Conservation (phyloP, 2,329 filamentous ascomycete species). For the Phialophora expanda region DNA sequence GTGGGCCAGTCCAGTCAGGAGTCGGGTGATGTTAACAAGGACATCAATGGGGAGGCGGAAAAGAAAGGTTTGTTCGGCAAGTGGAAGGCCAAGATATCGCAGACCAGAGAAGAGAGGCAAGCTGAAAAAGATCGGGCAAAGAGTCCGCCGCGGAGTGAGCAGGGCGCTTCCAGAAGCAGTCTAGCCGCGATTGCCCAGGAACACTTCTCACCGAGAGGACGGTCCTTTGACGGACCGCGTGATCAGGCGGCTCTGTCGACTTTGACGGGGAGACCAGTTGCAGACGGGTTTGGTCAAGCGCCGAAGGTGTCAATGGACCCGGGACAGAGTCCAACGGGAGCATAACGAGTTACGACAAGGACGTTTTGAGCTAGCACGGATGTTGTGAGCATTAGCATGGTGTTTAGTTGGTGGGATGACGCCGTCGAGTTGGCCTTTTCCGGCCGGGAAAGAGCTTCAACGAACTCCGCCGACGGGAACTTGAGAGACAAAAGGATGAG, state of each 20-base stretch:
- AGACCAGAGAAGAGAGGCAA: slow-evolving; percentile 60
- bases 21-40: slow-evolving; percentile 46
- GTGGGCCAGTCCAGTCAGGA: slow-evolving; percentile 46
- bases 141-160: slow-evolving; percentile 54
- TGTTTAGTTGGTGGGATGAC: neutral
- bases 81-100: slow-evolving; percentile 66
- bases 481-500: neutral
- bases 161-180: slow-evolving; percentile 44
- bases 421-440: neutral
- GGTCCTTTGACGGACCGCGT: slow-evolving; percentile 35
- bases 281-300: slow-evolving; percentile 12
- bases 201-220: slow-evolving; percentile 34
- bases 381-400: neutral
- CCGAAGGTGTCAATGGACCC: slow-evolving; percentile 12
- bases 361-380: neutral
- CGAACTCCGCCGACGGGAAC: neutral
- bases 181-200: slow-evolving; percentile 45
- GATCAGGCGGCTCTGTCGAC: slow-evolving; percentile 30
- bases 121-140: slow-evolving; percentile 60
- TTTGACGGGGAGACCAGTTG: slow-evolving; percentile 21
- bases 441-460: neutral
- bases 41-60: slow-evolving; percentile 50
- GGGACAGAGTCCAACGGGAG: slow-evolving; percentile 9
- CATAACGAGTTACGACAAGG: neutral
- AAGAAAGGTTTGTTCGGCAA: slow-evolving; percentile 68